Percentiles rank a stretch among this genome's conserved stretches.
These are phyloP conservation scores for Astragalus membranaceus DNA, from an alignment of 306 rosid species.

Conservation along the genomic window DNA sequence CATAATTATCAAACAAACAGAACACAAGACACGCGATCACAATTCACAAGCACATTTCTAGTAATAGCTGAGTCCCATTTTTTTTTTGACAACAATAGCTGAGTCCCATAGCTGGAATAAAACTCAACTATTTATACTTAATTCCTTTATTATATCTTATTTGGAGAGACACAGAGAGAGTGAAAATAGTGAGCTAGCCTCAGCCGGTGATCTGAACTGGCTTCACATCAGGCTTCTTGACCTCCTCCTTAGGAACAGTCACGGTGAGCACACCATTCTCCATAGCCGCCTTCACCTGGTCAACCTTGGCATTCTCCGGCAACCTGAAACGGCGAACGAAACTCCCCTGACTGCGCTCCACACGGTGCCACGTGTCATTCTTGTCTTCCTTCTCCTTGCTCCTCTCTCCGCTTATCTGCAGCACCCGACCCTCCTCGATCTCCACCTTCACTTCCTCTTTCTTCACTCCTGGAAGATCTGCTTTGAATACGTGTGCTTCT, in stretches of 20 bases:
- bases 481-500: conserved; percentile 37
- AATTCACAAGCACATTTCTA: too few relatives aligned
- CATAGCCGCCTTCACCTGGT: conserved; percentile 19
- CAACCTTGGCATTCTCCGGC: conserved; percentile 34
- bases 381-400: conserved; percentile 32
- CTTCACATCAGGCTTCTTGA: conserved; percentile 24
- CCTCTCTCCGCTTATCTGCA: conserved; percentile 34
- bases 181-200: not conserved
- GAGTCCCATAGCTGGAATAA: too few relatives aligned
- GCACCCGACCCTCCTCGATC: conserved; percentile 26
- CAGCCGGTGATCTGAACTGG: conserved; percentile 29
- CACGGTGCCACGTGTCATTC: conserved; percentile 31
- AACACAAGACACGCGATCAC: too few relatives aligned
- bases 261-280: conserved; percentile 38
- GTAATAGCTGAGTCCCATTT: too few relatives aligned
- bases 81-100: too few relatives aligned
- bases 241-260: conserved; percentile 27
- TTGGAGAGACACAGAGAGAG: not conserved
- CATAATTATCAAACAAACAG: too few relatives aligned
- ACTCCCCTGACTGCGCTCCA: conserved; percentile 29
- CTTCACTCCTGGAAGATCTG: conserved; percentile 29
- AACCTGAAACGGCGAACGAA: conserved; percentile 35
- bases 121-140: not conserved
- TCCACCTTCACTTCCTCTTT: conserved; percentile 39
- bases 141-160: too few relatives aligned